Evolutionary conservation across 352 stramenopile genomes (phyloP), one percentile per base, ranked within the genome.

Genomic region (Pythium aristosporum): DNA sequence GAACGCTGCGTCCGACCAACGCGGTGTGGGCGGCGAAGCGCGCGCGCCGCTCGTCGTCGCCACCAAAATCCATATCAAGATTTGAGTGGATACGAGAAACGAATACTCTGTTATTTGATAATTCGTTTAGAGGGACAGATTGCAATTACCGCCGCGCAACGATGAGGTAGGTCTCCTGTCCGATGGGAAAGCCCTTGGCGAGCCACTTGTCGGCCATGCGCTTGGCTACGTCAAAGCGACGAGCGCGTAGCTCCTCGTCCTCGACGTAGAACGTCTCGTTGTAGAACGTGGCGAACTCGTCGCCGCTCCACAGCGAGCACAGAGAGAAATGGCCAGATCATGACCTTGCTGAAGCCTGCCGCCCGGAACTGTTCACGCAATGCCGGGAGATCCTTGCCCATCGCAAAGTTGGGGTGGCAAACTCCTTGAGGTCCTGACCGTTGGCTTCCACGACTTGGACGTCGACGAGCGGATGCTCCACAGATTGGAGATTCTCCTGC

Each of bases 221-320:
- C 62, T 75, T 72, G 18, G 78, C 64, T 5, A 30, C 25, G 25
- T 30, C 25, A 30, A 30, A 30, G 25, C 25, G 25, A 30, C 57
- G 39, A 32, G 69, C 66, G 41, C 68, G 56, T 3, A 78, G 52
- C 39, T 71, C 69, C 25, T 30, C 25, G 25, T 28, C 25, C 25
- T 28, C 25, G 25, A 28, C 25, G 25, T 63, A 67, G 21, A 72
- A 63, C 41, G 62, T 60, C 18, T 71, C 53, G 3, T 68, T 39
- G 30, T 74, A 67, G 28, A 80, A 82, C 25, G 73, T 63, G 21
- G 79, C 79, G 57, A 81, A 81, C 16, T 73, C 67, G 34, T 58
- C 67, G 13, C 69, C 79, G 47, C 70, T 80, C 79, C 76, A 86
- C 18, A 77, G 85, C 79, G 28, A 79, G 54, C 1, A 88, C 69